Evolutionary conservation across 1,284 basidiomycete species (phyloP).

Genomic region (Apiotrichum akiyoshidainum): DNA sequence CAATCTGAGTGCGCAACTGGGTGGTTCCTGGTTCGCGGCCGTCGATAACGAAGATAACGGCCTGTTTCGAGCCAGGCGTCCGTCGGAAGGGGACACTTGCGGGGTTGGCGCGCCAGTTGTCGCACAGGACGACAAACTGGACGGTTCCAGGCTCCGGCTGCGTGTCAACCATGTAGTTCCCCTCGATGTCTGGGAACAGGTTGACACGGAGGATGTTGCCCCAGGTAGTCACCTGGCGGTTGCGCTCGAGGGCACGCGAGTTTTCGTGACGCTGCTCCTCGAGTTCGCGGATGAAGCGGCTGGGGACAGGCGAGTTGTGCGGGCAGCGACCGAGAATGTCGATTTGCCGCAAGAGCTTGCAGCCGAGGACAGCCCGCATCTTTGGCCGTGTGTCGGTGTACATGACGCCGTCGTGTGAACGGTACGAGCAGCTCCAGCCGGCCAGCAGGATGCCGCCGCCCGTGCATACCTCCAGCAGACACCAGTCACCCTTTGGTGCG

Average conservation of each 20-base stretch:
- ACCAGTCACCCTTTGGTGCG: not conserved
- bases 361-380: not conserved
- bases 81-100: no score
- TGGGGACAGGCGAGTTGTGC: not conserved
- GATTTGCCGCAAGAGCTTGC: not conserved
- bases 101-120: slow-evolving; percentile 3
- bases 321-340: slow-evolving; percentile 1
- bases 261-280: not conserved
- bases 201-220: slow-evolving; percentile 7
- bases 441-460: slow-evolving; percentile 1
- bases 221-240: not conserved
- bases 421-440: slow-evolving; percentile 1
- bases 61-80: not conserved
- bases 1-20: not conserved
- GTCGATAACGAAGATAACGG: slow-evolving; percentile 3
- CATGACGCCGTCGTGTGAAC: not conserved
- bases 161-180: not conserved
- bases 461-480: not conserved
- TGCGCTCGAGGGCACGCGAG: not conserved
- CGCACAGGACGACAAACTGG: slow-evolving; percentile 1
- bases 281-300: not conserved
- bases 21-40: not conserved
- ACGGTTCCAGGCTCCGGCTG: not conserved
- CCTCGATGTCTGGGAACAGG: not conserved
- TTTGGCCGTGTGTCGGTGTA: not conserved